Evolutionary conservation across 441 rosid genomes (phyloP), one percentile per base, ranked within the genome.

Genomic region (Pelargonium cotyledonis): DNA sequence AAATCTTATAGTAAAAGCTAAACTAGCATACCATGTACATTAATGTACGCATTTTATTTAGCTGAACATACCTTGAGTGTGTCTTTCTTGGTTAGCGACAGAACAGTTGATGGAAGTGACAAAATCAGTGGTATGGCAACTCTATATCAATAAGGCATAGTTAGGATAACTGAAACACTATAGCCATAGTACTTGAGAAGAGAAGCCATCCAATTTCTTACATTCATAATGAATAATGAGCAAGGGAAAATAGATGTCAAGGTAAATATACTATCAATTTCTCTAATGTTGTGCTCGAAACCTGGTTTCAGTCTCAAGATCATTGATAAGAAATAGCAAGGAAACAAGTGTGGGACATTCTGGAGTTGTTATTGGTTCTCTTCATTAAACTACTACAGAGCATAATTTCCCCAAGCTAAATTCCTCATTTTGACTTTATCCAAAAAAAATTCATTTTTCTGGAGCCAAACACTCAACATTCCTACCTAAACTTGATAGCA

Each of bases 21-120:
- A 60, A 57, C 14, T 23, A 16, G 4, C 65, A 57, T 57, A 41
- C 44, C 44, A 41, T 41, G 0, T 1, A 8, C 44, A 41, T 8
- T 41, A 41, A 41, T 57, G 63, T 23, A 57, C 8, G 29, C 11
- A 57, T 15, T 65, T 71, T 12, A 63, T 53, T n/a, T 43, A 43
- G 19, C 68, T 29, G 10, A 71, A 60, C 74, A 71, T 49, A 95
- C 99, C 96, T 87, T 86, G 69, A 95, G 82, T 6, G 71, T 74
- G 66, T 89, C 95, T 69, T 83, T 80, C 78, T 85, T 89, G n/a
- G 91, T 79, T 88, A 95, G 73, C 8, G 99, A 95, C 79, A 92
- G 78, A 68, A 90, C 91, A 0, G 92, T 83, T 53, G 88, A 86
- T 67, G 99, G 93, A 75, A 89, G 87, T 66, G 98, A 86, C 70